Evolutionary conservation across 805 yeast species (phyloP).

Genomic region (Teunomyces gatunensis): DNA sequence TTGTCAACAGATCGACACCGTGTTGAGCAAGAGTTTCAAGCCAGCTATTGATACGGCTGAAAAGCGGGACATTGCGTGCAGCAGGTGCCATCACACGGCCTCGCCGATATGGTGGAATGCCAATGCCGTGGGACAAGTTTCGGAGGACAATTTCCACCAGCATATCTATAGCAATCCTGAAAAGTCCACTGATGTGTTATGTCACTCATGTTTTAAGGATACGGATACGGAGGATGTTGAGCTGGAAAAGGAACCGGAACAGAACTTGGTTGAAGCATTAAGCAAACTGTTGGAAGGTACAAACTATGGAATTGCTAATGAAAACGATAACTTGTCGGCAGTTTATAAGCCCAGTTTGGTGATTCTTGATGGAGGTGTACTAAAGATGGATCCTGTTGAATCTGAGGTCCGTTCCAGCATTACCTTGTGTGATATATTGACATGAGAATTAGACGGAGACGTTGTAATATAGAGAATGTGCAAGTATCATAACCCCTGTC

Average conservation of each 20-base stretch:
- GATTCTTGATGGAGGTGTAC: neutral
- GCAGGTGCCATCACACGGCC: constrained; percentile 19
- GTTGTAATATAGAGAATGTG: neutral
- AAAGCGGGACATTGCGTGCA: constrained; percentile 14
- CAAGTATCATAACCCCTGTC: neutral
- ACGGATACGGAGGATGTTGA: constrained; percentile 7
- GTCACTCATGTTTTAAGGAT: constrained; percentile 34
- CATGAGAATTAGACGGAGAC: neutral
- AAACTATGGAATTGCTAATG: constrained; percentile 28
- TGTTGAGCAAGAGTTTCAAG: neutral
- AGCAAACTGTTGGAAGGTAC: constrained; percentile 31
- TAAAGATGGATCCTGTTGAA: neutral
- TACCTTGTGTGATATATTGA: constrained; percentile 20
- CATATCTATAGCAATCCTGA: neutral
- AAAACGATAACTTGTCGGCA: constrained; percentile 19
- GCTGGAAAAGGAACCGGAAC: constrained; percentile 8
- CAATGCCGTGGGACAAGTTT: neutral
- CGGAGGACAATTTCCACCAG: neutral
- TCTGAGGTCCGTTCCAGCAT: constrained; percentile 15
- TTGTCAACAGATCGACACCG: constrained; percentile 14
- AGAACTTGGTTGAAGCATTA: constrained; percentile 20
- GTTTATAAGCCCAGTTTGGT: constrained; percentile 7
- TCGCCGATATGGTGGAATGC: constrained; percentile 41
- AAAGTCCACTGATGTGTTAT: constrained; percentile 9
- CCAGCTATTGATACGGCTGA: neutral